Percentiles rank a stretch among this genome's conserved stretches.
These are phyloP conservation scores for Epichloe coenophiala DNA, from an alignment of 2,329 filamentous ascomycete species.

Conservation along the genomic window DNA sequence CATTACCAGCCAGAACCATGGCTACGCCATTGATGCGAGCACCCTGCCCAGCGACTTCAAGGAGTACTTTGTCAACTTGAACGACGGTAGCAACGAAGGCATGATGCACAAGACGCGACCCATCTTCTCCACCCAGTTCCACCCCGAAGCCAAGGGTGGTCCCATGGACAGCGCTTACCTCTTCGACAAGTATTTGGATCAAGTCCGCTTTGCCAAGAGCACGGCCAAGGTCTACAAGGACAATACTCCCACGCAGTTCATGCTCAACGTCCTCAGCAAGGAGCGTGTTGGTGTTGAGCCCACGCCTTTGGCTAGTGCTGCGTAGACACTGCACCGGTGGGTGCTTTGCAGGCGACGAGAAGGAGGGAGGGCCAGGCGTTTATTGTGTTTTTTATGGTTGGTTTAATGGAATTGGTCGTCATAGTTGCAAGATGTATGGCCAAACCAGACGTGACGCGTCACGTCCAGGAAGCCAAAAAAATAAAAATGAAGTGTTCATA, in stretches of 20 bases:
- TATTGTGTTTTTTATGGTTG: neutral
- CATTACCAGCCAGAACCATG: slow-evolving; percentile 97
- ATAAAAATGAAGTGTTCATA: too few relatives aligned
- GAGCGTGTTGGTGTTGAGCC: slow-evolving; percentile 86
- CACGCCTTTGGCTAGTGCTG: slow-evolving; percentile 36
- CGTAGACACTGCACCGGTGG: slow-evolving; percentile 17
- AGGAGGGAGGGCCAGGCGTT: slow-evolving; percentile 1
- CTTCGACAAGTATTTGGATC: slow-evolving; percentile 92
- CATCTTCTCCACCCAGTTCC: slow-evolving; percentile 98
- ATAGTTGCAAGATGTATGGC: neutral
- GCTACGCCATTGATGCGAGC: slow-evolving; percentile 80
- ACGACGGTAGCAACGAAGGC: slow-evolving; percentile 93
- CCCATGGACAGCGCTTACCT: slow-evolving; percentile 92
- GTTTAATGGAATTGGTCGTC: neutral
- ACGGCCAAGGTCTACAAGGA: slow-evolving; percentile 68
- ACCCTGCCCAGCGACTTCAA: slow-evolving; percentile 81
- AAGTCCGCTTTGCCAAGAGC: slow-evolving; percentile 79
- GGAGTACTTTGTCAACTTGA: slow-evolving; percentile 97
- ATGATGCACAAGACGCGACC: slow-evolving; percentile 93
- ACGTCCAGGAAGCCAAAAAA: too few relatives aligned
- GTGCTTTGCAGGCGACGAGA: slow-evolving; percentile 1
- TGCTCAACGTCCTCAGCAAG: slow-evolving; percentile 85
- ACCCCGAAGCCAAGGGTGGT: slow-evolving; percentile 94
- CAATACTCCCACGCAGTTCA: slow-evolving; percentile 73
- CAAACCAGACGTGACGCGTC: neutral